These are phyloP conservation scores for Phaseolus lunatus DNA, from an alignment of 306 rosid species.

Conservation along the genomic window DNA sequence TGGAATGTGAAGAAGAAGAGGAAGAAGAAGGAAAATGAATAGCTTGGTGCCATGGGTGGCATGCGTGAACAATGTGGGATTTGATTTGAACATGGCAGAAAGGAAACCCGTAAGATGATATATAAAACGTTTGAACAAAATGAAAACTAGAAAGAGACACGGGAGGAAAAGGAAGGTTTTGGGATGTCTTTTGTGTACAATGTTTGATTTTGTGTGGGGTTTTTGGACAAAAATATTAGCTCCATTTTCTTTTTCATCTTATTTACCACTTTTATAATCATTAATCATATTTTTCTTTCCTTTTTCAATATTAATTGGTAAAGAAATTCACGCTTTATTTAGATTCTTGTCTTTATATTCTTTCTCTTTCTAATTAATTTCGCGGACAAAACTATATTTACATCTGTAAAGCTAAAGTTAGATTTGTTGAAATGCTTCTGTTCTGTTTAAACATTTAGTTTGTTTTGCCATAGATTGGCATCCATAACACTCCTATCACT, in stretches of 20 bases:
- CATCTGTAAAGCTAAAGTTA: background rate
- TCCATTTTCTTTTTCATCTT: background rate
- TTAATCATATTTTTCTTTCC: background rate
- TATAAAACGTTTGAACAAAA: background rate
- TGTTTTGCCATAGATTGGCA: too few relatives aligned
- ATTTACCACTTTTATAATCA: background rate
- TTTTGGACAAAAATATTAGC: too few relatives aligned
- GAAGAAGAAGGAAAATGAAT: background rate
- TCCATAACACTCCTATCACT: too few relatives aligned
- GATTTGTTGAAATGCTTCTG: background rate
- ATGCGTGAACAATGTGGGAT: background rate
- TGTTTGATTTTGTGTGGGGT: conserved; percentile 18
- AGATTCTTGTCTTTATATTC: background rate
- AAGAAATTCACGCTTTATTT: background rate
- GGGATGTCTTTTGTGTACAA: background rate
- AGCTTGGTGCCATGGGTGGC: background rate
- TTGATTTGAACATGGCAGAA: background rate
- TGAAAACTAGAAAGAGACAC: background rate
- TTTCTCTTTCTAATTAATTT: background rate
- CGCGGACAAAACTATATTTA: too few relatives aligned
- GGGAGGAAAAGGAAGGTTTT: conserved; percentile 11
- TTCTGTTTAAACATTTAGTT: background rate
- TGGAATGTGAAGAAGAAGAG: background rate
- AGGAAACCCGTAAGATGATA: background rate
- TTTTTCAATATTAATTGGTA: too few relatives aligned